Evolutionary conservation across 495 filamentous ascomycete genomes (phyloP).

Genomic region (Echria macrotheca): DNA sequence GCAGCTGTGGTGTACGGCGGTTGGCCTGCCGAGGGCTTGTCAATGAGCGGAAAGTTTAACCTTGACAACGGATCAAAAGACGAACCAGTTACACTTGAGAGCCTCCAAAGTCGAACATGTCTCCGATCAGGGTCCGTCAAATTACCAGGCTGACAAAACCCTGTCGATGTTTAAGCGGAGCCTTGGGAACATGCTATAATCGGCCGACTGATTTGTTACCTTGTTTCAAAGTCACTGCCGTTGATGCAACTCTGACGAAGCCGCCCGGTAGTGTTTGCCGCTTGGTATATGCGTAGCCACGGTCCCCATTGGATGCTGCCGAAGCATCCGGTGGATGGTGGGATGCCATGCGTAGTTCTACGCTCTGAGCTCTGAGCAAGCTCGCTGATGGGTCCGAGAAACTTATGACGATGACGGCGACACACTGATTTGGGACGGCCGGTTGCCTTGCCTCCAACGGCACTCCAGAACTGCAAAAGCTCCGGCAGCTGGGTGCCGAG

Average conservation of each 20-base stretch:
- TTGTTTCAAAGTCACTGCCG: constrained; percentile 3
- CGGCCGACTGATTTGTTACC: constrained; percentile 4
- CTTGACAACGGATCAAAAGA: not conserved
- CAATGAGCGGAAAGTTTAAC: not conserved
- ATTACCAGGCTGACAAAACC: not conserved
- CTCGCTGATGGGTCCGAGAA: not conserved
- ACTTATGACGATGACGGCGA: not conserved
- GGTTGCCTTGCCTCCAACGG: not conserved
- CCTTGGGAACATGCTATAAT: not conserved
- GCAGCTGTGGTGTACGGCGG: not conserved
- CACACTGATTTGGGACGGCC: not conserved
- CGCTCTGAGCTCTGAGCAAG: too few relatives aligned
- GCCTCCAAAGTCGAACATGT: not conserved
- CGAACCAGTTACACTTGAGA: not conserved
- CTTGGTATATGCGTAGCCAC: not conserved
- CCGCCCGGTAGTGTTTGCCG: constrained; percentile 7
- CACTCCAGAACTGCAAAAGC: too few relatives aligned
- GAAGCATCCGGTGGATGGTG: too few relatives aligned
- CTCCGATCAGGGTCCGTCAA: not conserved
- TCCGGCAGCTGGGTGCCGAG: too few relatives aligned
- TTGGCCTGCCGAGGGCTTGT: not conserved
- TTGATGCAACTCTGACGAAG: constrained; percentile 11
- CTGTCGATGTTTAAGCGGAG: too few relatives aligned
- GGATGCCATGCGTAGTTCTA: too few relatives aligned
- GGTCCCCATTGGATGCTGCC: not conserved